phyloP scores from a whole-genome alignment of 2,329 filamentous ascomycete genomes.

The Pyricularia sp. region DNA sequence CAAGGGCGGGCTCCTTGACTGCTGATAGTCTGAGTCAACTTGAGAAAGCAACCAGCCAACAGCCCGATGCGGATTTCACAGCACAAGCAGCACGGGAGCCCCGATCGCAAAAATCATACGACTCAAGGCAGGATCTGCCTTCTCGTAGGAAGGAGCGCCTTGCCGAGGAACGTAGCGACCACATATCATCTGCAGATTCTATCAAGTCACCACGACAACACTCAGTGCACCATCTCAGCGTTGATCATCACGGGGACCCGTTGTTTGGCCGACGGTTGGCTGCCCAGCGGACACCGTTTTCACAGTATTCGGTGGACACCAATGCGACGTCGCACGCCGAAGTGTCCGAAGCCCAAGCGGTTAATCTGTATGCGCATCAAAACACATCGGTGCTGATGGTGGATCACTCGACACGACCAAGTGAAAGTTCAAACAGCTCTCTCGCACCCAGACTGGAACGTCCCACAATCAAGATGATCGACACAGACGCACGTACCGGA shows the following conservation, averaged over 20 bases:
- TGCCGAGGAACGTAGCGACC: constrained; percentile 15
- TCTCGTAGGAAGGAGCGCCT: background rate
- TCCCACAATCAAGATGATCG: constrained; percentile 21
- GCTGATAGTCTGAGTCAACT: constrained; percentile 34
- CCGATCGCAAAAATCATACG: background rate
- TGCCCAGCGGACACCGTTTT: constrained; percentile 48
- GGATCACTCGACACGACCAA: constrained; percentile 38
- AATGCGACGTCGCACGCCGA: constrained; percentile 39
- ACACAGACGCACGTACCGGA: constrained; percentile 20
- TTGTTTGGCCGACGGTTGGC: constrained; percentile 39
- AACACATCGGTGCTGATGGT: constrained; percentile 51
- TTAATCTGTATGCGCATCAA: constrained; percentile 51
- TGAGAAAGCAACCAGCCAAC: constrained; percentile 27
- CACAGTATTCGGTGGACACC: constrained; percentile 47
- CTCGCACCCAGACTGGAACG: constrained; percentile 1
- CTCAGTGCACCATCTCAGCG: constrained; percentile 19
- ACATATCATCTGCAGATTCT: constrained; percentile 20
- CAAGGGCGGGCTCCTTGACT: constrained; percentile 41
- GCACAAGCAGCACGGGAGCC: constrained; percentile 23
- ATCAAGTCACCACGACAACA: constrained; percentile 17
- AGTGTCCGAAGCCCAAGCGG: constrained; percentile 48
- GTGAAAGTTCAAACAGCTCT: constrained; percentile 26
- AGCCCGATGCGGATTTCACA: background rate
- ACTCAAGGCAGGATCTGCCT: background rate
- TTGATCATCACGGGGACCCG: constrained; percentile 40